phyloP scores from a whole-genome alignment of 495 filamentous ascomycete species.

The Aspergillus campestris region DNA sequence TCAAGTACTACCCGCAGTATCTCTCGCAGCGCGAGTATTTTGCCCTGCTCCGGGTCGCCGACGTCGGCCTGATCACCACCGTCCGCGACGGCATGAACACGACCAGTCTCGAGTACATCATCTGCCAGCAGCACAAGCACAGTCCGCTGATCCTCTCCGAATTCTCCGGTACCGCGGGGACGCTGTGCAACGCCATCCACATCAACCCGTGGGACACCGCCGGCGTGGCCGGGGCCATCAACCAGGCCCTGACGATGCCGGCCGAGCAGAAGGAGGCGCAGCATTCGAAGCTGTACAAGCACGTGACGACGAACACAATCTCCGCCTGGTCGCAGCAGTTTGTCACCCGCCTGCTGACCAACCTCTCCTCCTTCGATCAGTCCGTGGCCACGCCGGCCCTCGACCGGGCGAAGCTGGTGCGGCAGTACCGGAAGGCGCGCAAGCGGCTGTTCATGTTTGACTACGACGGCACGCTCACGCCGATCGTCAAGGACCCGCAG shows the following conservation, averaged over 20 bases:
- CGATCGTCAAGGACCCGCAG: slow-evolving; percentile 82
- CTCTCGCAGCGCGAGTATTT: slow-evolving; percentile 82
- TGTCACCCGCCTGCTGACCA: slow-evolving; percentile 64
- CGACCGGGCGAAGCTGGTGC: slow-evolving; percentile 59
- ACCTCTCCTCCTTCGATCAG: slow-evolving; percentile 66
- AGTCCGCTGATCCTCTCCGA: slow-evolving; percentile 88
- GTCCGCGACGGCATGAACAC: slow-evolving; percentile 97
- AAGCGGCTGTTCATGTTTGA: slow-evolving; percentile 94
- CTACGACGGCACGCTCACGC: slow-evolving; percentile 96
- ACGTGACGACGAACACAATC: slow-evolving; percentile 76
- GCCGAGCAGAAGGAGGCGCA: slow-evolving; percentile 46
- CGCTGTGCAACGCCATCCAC: slow-evolving; percentile 73
- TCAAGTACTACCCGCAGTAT: slow-evolving; percentile 90
- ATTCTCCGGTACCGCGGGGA: slow-evolving; percentile 89
- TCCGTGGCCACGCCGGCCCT: slow-evolving; percentile 71
- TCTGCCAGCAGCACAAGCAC: slow-evolving; percentile 77
- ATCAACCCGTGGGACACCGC: slow-evolving; percentile 90
- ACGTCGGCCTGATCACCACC: slow-evolving; percentile 85
- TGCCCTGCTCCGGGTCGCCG: slow-evolving; percentile 74
- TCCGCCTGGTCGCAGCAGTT: slow-evolving; percentile 74
- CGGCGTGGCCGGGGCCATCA: slow-evolving; percentile 72
- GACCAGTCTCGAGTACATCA: slow-evolving; percentile 84
- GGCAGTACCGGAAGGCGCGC: slow-evolving; percentile 59
- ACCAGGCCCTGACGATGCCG: slow-evolving; percentile 67
- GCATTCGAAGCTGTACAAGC: slow-evolving; percentile 57